Percentiles rank a stretch among this genome's conserved stretches.
Evolutionary conservation across 768 basidiomycete species (phyloP).

Genomic region (Lactarius akahatsu): DNA sequence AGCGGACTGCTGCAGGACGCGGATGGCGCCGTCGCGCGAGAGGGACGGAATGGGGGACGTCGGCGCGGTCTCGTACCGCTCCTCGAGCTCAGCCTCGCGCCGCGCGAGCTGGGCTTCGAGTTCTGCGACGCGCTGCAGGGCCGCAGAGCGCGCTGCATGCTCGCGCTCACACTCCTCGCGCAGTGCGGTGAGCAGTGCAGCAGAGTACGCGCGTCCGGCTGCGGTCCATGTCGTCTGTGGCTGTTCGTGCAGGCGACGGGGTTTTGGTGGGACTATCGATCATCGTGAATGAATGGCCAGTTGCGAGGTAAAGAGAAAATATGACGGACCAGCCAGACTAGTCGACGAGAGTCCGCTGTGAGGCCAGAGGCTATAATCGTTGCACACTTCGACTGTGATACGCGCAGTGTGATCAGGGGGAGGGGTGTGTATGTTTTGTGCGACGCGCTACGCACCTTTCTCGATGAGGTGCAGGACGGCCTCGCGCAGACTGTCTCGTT

Average conservation of each 20-base stretch:
- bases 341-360: slow-evolving; percentile 23
- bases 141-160: slow-evolving; percentile 40
- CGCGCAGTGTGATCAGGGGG: not conserved
- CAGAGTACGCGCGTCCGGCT: slow-evolving; percentile 41
- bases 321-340: slow-evolving; percentile 9
- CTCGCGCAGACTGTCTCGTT: slow-evolving; percentile 55
- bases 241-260: slow-evolving; percentile 5
- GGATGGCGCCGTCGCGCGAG: slow-evolving; percentile 28
- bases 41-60: slow-evolving; percentile 15
- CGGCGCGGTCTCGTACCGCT: slow-evolving; percentile 9
- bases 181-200: slow-evolving; percentile 45
- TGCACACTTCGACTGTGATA: slow-evolving; percentile 28
- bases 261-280: slow-evolving; percentile 12
- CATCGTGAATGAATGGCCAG: not conserved
- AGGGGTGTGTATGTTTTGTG: not conserved
- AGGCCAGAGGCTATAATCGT: slow-evolving; percentile 29
- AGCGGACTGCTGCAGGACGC: slow-evolving; percentile 24
- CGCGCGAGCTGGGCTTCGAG: slow-evolving; percentile 56
- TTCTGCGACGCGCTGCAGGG: slow-evolving; percentile 43
- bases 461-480: slow-evolving; percentile 53
- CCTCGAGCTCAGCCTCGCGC: slow-evolving; percentile 56
- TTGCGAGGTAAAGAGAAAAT: not conserved
- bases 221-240: slow-evolving; percentile 32
- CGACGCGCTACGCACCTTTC: slow-evolving; percentile 48
- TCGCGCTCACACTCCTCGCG: slow-evolving; percentile 47